Evolutionary conservation across 805 yeast species (phyloP), one percentile per base, ranked within the genome.

Genomic region (Pichia manshurica): DNA sequence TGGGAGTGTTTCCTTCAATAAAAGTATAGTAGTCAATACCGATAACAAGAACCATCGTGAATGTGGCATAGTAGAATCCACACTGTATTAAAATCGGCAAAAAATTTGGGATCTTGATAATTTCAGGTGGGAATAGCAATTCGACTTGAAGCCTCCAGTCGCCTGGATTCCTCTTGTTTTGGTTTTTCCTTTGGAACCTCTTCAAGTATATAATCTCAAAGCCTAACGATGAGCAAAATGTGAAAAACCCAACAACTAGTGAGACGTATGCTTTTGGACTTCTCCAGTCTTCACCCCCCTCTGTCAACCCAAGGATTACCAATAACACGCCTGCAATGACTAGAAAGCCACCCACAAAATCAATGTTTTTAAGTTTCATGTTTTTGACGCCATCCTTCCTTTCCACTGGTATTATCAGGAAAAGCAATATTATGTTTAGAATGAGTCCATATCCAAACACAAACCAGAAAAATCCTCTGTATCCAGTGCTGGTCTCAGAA

Each of bases 271-370:
- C 69, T 16, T 60, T 56, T 1, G 77, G 70, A 1, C 61, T 46
- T 3, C 59, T 58, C 78, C 78, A 74, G 0, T 58, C 56, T 5
- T 63, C 65, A 21, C 77, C 77, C 20, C 74, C 76, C 52, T 72
- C 71, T 0, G 74, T 72, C 40, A 74, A 59, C 0, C 76, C 79
- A 9, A 69, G 61, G 23, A 73, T 71, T 2, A 72, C 51, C 33
- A 74, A 53, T 3, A 72, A 37, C 4, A 63, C 52, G 0, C 74
- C 75, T 16, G 55, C 43, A 19, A 73, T 66, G 12, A 71, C 49
- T 13, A 66, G 12, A 0, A 58, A 7, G 0, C 65, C 58, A 10
- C 73, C 75, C n/a, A 53, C 48, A 49, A 57, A 71, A 44, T 74
- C 72, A 32, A 73, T 42, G 48, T 68, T 52, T 44, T 28, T 50